Conservation (phyloP, 495 filamentous ascomycete species). For the Podospora conica region DNA sequence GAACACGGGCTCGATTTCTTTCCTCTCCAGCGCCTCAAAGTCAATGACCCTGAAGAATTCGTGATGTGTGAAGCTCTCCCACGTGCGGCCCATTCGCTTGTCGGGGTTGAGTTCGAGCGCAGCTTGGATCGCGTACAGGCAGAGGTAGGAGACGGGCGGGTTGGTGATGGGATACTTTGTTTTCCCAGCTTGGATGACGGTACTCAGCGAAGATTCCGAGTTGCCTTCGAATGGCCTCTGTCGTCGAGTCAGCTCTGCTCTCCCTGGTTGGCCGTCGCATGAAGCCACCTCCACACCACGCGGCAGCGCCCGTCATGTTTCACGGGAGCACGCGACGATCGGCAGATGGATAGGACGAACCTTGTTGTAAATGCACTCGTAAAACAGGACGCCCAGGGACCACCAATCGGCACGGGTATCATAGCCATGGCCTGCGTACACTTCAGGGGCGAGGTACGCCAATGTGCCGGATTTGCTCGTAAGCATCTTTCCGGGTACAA, state of each 20-base stretch:
- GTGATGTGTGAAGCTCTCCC: conserved; percentile 74
- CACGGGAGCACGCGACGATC: not conserved
- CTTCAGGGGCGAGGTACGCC: conserved; percentile 93
- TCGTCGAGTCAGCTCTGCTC: conserved; percentile 31
- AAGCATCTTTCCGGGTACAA: conserved; percentile 70
- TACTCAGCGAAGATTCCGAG: conserved; percentile 70
- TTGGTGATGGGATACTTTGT: conserved; percentile 85
- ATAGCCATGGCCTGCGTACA: conserved; percentile 85
- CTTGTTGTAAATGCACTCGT: conserved; percentile 99
- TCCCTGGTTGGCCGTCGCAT: conserved; percentile 10
- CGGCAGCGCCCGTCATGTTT: not conserved
- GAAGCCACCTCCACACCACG: not conserved
- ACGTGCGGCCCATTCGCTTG: conserved; percentile 75
- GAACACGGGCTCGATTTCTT: conserved; percentile 89
- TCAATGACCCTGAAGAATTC: conserved; percentile 84
- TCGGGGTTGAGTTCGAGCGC: conserved; percentile 74
- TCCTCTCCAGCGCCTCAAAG: conserved; percentile 77
- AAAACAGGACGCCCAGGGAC: conserved; percentile 94
- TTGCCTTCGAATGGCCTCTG: conserved; percentile 87
- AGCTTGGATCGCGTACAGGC: conserved; percentile 76
- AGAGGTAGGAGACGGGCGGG: conserved; percentile 78
- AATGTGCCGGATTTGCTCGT: conserved; percentile 96
- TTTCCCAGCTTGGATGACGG: conserved; percentile 72
- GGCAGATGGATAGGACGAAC: conserved; percentile 39
- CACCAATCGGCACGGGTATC: conserved; percentile 92